Evolutionary conservation across 148 eudicot genomes (phyloP), one percentile per base, ranked within the genome.

Genomic region (Nepenthes mirabilis): DNA sequence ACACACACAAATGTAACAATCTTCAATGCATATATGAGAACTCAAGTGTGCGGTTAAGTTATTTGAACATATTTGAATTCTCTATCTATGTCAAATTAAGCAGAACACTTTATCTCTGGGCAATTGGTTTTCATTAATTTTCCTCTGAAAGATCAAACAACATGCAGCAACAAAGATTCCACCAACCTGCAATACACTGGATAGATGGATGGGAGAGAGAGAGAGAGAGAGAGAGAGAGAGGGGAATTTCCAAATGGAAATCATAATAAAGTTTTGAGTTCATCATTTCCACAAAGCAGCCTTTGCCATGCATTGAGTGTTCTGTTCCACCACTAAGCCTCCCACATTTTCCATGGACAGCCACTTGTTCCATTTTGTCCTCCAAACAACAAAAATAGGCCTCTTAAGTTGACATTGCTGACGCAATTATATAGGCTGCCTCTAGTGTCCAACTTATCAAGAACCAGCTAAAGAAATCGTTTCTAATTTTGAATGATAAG

Each of bases 321-420:
- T 75, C 90, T 88, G 75, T 88, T 93, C 91, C 99, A 87, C 99
- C 99, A 93, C 70, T 88, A 70, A 37, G 88, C 91, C 98, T 96
- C 88, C 98, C 98, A 93, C 82, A 88, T 80, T 78, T 78, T 77
- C 35, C 99, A 96, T 60, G 68, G 99, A 53, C 99, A 96, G 55
- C 55, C 67, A 55, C 37, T 81, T 9, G 87, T 93, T 23, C 23
- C 23, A 0, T 23, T 23, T 23, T 23, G 23, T 23, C 23, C 23
- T 23, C 23, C 23, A 23, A 23, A 23, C 23, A 23, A 23, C 23
- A 23, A 23, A 23, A 23, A 23, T 23, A 23, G 23, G 23, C 23
- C 23, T 23, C 23, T 23, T 23, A 23, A 23, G 23, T 23, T 23
- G 23, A 23, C 23, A 23, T 23, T 23, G 23, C 23, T 23, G 23